Percentiles rank a stretch among this genome's conserved stretches.
Evolutionary conservation across 108 stramenopile species (phyloP).

Genomic region (Mediolabrus comicus): DNA sequence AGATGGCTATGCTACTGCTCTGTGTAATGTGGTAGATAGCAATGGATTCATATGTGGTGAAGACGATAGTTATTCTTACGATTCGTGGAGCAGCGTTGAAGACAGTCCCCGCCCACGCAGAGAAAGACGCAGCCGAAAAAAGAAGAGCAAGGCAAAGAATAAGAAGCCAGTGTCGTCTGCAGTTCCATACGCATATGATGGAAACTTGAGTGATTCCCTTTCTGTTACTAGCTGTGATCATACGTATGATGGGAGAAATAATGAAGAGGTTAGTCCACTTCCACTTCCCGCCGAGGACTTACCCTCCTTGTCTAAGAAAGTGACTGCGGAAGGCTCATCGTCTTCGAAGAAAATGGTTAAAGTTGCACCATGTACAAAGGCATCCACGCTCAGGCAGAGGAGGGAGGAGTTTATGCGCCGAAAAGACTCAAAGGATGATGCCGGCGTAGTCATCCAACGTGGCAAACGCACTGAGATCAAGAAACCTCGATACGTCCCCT

Average conservation of each 20-base stretch:
- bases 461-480: not conserved
- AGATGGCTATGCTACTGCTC: not conserved
- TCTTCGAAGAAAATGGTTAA: not conserved
- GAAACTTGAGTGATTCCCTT: conserved; percentile 2
- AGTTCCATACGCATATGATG: not conserved
- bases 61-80: conserved; percentile 1
- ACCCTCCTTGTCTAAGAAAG: too few species aligned
- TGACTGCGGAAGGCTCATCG: too few species aligned
- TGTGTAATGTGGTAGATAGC: conserved; percentile 1
- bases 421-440: not conserved
- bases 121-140: not conserved
- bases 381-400: not conserved
- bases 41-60: not conserved
- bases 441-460: not conserved
- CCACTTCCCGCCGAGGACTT: not conserved
- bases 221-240: not conserved
- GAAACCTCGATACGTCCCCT: not conserved
- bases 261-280: too few species aligned
- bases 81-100: not conserved
- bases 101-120: not conserved
- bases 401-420: conserved; percentile 10
- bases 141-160: not conserved
- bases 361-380: not conserved
- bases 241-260: not conserved
- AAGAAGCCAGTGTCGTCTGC: not conserved